Conservation (phyloP, 1,284 basidiomycete genomes). For the Heterobasidion occidentale region DNA sequence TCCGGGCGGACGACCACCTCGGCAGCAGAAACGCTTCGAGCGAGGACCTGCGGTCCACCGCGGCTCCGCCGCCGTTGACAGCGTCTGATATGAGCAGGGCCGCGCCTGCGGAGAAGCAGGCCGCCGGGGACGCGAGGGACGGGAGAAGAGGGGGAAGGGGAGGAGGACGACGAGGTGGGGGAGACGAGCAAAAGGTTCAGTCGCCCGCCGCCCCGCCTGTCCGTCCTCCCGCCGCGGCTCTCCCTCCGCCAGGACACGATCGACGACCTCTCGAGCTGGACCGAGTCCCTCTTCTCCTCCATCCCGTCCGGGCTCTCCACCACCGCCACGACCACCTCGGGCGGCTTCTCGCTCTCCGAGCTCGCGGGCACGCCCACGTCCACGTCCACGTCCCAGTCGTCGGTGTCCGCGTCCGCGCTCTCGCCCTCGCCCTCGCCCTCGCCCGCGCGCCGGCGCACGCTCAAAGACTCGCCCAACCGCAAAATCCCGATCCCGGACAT, state of each 20-base stretch:
- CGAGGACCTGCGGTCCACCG: neutral
- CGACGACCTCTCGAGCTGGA: constrained; percentile 22
- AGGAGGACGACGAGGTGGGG: neutral
- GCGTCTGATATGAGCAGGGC: neutral
- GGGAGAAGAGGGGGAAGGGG: constrained; percentile 6
- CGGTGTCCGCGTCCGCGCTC: neutral
- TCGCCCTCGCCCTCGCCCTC: neutral
- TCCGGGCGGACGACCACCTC: neutral
- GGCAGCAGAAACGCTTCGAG: neutral
- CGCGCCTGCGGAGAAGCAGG: neutral
- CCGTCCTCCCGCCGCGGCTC: constrained; percentile 41
- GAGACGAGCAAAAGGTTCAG: constrained; percentile 10
- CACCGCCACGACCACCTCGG: neutral
- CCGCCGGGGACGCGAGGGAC: neutral
- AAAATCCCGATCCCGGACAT: constrained; percentile 5
- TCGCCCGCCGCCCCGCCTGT: constrained; percentile 15
- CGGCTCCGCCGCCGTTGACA: neutral
- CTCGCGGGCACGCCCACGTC: neutral
- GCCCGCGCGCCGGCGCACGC: neutral
- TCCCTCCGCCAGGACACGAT: constrained; percentile 37
- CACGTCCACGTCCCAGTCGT: neutral
- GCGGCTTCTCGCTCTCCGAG: neutral
- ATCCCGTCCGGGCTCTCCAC: constrained; percentile 11
- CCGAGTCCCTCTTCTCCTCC: constrained; percentile 18
- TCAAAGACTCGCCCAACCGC: neutral